A percentile compares a stretch with the other conserved stretches of the same genome.
Evolutionary conservation across 2,329 filamentous ascomycete genomes (phyloP).

Genomic region (Botrytis squamosa): DNA sequence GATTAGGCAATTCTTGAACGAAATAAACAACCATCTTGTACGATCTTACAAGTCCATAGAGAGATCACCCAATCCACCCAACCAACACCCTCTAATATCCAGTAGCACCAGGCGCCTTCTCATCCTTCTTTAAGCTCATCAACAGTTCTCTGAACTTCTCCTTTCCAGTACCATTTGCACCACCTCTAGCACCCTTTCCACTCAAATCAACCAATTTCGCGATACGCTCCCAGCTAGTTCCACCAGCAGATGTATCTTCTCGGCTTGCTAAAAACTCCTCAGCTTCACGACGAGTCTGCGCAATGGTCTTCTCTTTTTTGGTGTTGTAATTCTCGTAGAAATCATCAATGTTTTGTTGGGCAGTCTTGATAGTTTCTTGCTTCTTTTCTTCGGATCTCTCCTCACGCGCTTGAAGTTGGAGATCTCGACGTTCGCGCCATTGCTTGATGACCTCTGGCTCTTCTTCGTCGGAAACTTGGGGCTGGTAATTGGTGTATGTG

Average conservation of each 20-base stretch:
- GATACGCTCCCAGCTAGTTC: conserved; percentile 98
- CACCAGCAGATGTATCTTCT: conserved; percentile 90
- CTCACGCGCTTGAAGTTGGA: conserved; percentile 77
- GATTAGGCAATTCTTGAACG: conserved; percentile 30
- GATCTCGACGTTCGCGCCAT: conserved; percentile 89
- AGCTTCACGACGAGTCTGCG: conserved; percentile 85
- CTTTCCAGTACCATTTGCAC: conserved; percentile 88
- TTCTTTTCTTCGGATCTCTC: conserved; percentile 82
- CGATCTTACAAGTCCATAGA: conserved; percentile 35
- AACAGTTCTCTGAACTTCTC: conserved; percentile 92
- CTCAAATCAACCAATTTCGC: conserved; percentile 96
- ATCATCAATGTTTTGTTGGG: conserved; percentile 92
- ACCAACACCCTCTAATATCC: conserved; percentile 51
- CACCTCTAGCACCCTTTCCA: conserved; percentile 85
- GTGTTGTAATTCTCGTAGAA: conserved; percentile 99
- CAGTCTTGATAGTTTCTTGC: conserved; percentile 80
- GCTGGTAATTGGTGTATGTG: conserved; percentile 40
- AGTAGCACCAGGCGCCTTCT: conserved; percentile 72
- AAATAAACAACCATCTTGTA: conserved; percentile 33
- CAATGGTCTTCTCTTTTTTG: conserved; percentile 91
- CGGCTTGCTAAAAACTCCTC: conserved; percentile 86
- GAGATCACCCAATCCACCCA: conserved; percentile 19
- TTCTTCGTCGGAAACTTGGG: conserved; percentile 61
- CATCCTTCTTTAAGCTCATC: conserved; percentile 84
- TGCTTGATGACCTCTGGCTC: conserved; percentile 86